phyloP scores from a whole-genome alignment of 345 rosid genomes.

The Eucalyptus cloeziana region DNA sequence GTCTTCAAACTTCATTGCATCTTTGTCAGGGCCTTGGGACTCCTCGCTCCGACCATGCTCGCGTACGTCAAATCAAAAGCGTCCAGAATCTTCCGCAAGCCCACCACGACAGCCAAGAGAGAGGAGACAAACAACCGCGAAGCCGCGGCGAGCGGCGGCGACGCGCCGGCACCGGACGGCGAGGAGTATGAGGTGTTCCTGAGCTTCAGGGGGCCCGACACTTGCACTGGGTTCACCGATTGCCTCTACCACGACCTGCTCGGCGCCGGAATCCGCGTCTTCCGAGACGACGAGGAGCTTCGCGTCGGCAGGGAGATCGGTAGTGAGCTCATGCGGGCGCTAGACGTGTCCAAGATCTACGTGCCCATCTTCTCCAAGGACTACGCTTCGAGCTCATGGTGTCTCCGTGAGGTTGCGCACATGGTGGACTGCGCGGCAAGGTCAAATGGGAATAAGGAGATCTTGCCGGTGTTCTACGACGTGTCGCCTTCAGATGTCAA shows the following conservation, averaged over 20 bases:
- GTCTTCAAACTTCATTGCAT: neutral
- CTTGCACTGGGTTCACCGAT: neutral
- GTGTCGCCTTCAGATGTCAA: neutral
- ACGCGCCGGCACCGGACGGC: too few relatives aligned
- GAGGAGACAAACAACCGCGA: neutral
- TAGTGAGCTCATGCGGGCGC: neutral
- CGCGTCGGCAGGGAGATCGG: neutral
- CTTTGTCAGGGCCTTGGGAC: neutral
- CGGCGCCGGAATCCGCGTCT: neutral
- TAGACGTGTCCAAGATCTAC: neutral
- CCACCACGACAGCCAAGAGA: neutral
- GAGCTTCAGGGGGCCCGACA: neutral
- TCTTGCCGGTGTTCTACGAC: neutral
- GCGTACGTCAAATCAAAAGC: neutral
- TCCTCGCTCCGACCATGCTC: neutral
- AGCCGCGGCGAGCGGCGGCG: neutral
- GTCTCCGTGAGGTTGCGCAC: neutral
- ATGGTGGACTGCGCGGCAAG: neutral
- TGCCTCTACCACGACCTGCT: neutral
- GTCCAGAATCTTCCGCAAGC: neutral
- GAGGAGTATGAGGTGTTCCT: neutral
- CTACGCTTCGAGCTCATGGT: neutral
- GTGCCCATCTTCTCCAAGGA: neutral
- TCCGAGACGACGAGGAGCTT: neutral
- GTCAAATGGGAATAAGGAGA: neutral